Percentiles rank a stretch among this genome's conserved stretches.
phyloP scores from a whole-genome alignment of 495 filamentous ascomycete species.

The Talaromyces proteolyticus region DNA sequence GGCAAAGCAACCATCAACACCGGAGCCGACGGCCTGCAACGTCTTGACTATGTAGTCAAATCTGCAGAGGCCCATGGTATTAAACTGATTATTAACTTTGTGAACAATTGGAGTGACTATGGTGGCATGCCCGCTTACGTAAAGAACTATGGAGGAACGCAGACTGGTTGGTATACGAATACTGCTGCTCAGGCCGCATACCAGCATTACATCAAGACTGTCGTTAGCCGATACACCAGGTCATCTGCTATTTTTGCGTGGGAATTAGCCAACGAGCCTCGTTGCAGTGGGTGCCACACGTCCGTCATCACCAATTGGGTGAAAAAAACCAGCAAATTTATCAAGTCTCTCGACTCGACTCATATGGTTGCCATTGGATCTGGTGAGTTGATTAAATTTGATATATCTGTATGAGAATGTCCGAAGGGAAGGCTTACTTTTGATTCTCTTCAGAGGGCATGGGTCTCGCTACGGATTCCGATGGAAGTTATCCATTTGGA shows the following conservation, averaged over 20 bases:
- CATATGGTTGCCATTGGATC: conserved; percentile 63
- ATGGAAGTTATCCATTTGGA: conserved; percentile 49
- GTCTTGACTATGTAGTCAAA: conserved; percentile 56
- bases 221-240: conserved; percentile 53
- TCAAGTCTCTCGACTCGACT: conserved; percentile 51
- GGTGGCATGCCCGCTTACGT: conserved; percentile 60
- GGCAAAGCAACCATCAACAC: conserved; percentile 53
- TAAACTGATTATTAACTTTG: conserved; percentile 46
- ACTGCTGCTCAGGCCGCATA: conserved; percentile 47
- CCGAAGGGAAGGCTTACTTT: no score
- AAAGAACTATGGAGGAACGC: conserved; percentile 44
- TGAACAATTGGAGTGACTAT: conserved; percentile 53
- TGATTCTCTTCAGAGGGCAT: conserved; percentile 3
- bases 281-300: conserved; percentile 53
- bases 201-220: conserved; percentile 51
- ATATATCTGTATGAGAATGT: no score
- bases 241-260: conserved; percentile 57
- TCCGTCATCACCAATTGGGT: conserved; percentile 54
- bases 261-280: conserved; percentile 63
- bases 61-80: conserved; percentile 46
- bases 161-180: conserved; percentile 47
- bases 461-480: conserved; percentile 30
- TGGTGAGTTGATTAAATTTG: conserved; percentile 8
- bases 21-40: conserved; percentile 51
- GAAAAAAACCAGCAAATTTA: conserved; percentile 45